Conservation (phyloP, 768 basidiomycete genomes). For the Mycena indigotica region DNA sequence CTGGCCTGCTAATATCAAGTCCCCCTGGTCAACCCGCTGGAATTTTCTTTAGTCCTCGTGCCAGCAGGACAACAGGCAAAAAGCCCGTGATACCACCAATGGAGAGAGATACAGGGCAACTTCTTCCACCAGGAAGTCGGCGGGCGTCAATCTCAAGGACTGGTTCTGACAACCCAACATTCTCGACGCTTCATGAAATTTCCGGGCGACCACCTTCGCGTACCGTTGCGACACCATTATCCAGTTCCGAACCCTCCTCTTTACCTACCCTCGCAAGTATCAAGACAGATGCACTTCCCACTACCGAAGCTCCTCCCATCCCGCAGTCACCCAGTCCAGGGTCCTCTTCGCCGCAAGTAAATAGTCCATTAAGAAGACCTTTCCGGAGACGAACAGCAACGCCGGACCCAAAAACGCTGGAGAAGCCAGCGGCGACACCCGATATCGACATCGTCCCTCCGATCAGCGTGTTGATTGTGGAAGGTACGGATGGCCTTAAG, state of each 20-base stretch:
- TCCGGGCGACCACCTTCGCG: neutral
- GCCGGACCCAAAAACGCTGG: slow-evolving; percentile 37
- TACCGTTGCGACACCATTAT: slow-evolving; percentile 3
- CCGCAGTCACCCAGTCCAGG: neutral
- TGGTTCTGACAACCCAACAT: slow-evolving; percentile 27
- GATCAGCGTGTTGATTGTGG: slow-evolving; percentile 96
- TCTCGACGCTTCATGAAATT: slow-evolving; percentile 39
- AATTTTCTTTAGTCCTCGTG: slow-evolving; percentile 89
- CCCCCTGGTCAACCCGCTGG: slow-evolving; percentile 94
- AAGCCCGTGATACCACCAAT: slow-evolving; percentile 38
- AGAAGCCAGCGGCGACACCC: slow-evolving; percentile 51
- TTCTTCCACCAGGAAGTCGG: slow-evolving; percentile 31
- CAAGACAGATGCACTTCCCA: neutral
- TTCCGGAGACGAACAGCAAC: slow-evolving; percentile 27
- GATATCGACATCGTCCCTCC: slow-evolving; percentile 88
- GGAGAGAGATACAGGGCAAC: slow-evolving; percentile 51
- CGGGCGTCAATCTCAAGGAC: slow-evolving; percentile 29
- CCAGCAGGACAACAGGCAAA: slow-evolving; percentile 34
- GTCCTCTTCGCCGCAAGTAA: slow-evolving; percentile 8
- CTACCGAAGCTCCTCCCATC: neutral
- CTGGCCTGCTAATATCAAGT: slow-evolving; percentile 87
- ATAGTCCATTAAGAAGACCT: slow-evolving; percentile 20
- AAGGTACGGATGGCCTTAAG: slow-evolving; percentile 60
- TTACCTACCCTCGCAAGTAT: neutral
- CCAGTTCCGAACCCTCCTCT: neutral